Conservation (phyloP, 305 asterid genomes). For the Nicotiana rustica region DNA sequence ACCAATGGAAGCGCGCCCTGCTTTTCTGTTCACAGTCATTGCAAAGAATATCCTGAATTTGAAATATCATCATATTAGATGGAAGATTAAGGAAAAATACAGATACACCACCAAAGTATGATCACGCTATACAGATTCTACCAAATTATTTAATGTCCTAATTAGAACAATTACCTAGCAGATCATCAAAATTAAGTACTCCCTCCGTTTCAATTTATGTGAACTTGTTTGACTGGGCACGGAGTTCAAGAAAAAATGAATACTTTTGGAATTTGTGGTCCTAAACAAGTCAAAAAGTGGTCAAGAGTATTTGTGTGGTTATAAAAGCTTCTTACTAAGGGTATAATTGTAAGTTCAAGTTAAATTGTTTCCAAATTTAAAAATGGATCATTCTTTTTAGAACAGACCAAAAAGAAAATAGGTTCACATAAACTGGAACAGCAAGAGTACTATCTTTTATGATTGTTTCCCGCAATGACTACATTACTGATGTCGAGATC, state of each 20-base stretch:
- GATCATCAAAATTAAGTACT: background rate
- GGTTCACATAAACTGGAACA: too few relatives aligned
- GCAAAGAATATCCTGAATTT: slow-evolving; percentile 53
- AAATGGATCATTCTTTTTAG: too few relatives aligned
- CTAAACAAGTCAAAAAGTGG: too few relatives aligned
- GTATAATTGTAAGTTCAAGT: too few relatives aligned
- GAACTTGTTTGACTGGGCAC: too few relatives aligned
- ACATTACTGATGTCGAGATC: background rate
- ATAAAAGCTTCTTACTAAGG: too few relatives aligned
- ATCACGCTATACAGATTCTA: background rate
- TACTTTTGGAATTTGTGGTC: too few relatives aligned
- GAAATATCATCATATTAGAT: slow-evolving; percentile 23
- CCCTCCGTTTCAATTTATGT: too few relatives aligned
- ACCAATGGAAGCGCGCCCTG: slow-evolving; percentile 53
- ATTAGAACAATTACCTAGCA: background rate
- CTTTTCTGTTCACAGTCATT: slow-evolving; percentile 54
- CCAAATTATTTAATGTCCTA: background rate
- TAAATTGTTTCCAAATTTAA: too few relatives aligned
- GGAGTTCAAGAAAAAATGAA: too few relatives aligned
- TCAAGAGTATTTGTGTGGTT: too few relatives aligned
- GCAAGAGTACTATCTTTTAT: background rate
- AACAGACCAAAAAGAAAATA: too few relatives aligned
- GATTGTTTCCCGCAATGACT: background rate
- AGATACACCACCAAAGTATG: background rate
- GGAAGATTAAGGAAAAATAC: background rate